Evolutionary conservation across 371 early-diverging fungal genomes (phyloP).

Genomic region (Phascolomyces articulosus): DNA sequence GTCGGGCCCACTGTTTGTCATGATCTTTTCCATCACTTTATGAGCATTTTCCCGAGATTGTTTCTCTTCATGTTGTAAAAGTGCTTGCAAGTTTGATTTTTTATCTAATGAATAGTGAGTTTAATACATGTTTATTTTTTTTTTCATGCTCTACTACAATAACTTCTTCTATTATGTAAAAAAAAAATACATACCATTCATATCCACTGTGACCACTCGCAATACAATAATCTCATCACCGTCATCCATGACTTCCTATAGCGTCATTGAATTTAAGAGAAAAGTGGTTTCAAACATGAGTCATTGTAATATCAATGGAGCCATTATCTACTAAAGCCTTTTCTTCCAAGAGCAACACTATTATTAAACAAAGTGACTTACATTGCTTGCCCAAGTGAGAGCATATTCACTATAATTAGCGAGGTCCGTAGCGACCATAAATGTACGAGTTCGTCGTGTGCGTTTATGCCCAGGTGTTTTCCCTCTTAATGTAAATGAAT

Average conservation of each 20-base stretch:
- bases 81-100: slow-evolving; percentile 39
- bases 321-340: no score
- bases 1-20: slow-evolving; percentile 29
- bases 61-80: slow-evolving; percentile 46
- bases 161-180: background rate
- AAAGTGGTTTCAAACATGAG: no score
- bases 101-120: slow-evolving; percentile 30
- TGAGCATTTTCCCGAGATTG: slow-evolving; percentile 53
- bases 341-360: no score
- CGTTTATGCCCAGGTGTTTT: slow-evolving; percentile 55
- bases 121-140: background rate
- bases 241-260: slow-evolving; percentile 59
- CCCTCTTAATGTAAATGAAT: slow-evolving; percentile 60
- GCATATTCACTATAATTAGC: slow-evolving; percentile 66
- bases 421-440: slow-evolving; percentile 63
- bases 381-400: slow-evolving; percentile 59
- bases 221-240: slow-evolving; percentile 64
- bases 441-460: slow-evolving; percentile 53
- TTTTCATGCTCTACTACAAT: no score
- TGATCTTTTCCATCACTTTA: slow-evolving; percentile 53
- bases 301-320: no score
- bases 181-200: slow-evolving; percentile 30
- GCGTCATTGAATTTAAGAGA: no score
- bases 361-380: slow-evolving; percentile 21
- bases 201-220: slow-evolving; percentile 49